Base-by-base conservation (phyloP, 352 stramenopile species). In the Thraustochytrium striatum region DNA sequence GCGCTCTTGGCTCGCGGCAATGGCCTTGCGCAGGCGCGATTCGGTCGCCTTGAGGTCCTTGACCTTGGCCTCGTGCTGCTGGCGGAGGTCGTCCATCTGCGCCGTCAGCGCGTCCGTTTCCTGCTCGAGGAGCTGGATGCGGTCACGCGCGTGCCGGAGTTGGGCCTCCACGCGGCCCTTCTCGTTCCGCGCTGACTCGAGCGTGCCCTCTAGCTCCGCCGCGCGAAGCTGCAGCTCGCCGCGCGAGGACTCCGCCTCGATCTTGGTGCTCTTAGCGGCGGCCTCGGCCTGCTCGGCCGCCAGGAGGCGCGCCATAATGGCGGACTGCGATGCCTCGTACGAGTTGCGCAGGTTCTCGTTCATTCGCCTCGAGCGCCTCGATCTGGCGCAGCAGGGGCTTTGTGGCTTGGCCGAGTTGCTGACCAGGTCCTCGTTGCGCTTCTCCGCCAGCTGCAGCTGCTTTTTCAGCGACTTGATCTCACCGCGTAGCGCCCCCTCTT, bases 401-500 rank as follows among this genome's bases (percentile, higher is more conserved):
- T 36, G 65, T 0, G 65, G 28, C 65, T 75, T 75, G 43, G 65
- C 65, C 16, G 65, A 58, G 19, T 30, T 41, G 2, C 39, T n/a
- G 3, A 75, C 65, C 32, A 75, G 65, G 50, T 75, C 65, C 33
- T 75, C 65, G 50, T 75, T 75, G 1, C 65, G 65, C 52, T 75
- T 75, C 50, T 75, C 65, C 30, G 65, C 65, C 2, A 75, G 25
- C 8, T 28, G 19, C 11, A 75, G 65, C 65, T 75, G 65, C 3
- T 75, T 3, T 1, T 61, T 58, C 21, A 75, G 65, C 32, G 52
- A 61, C 65, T 75, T 75, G 65, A 75, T 75, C 44, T 75, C 65
- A 3, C 7, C 33, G 43, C 65, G 65, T 30, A 75, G 50, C 32
- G 35, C 30, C 65, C 65, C 65, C 33, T 75, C 65, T 5, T 36